Evolutionary conservation across 164 flowering plant genomes (phyloP).

Genomic region (Berberis thunbergii): DNA sequence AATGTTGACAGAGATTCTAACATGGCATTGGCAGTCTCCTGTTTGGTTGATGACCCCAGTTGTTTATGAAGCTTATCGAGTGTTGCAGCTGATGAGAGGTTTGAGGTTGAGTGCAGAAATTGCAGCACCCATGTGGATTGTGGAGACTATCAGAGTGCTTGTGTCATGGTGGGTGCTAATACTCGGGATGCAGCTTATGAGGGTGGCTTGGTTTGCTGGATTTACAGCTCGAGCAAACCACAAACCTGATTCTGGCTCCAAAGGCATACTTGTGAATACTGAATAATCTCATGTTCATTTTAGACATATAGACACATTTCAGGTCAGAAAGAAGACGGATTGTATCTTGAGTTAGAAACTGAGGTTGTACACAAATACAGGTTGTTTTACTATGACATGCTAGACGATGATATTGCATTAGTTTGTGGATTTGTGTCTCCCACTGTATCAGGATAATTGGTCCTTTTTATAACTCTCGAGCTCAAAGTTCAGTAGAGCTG

Average conservation of each 20-base stretch:
- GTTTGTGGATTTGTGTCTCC: no score
- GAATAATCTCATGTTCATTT: no score
- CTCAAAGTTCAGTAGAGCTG: no score
- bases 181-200: conserved; percentile 91
- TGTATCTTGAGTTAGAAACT: no score
- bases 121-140: conserved; percentile 66
- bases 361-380: no score
- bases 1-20: conserved; percentile 71
- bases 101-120: conserved; percentile 72
- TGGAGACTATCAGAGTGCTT: conserved; percentile 57
- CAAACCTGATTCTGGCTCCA: conserved; percentile 5
- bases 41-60: conserved; percentile 91
- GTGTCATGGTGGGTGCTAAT: conserved; percentile 93
- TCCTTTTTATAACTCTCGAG: no score
- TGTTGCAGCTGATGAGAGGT: conserved; percentile 83
- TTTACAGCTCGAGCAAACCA: conserved; percentile 33
- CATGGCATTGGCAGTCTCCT: conserved; percentile 92
- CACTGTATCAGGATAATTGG: no score
- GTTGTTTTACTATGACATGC: no score
- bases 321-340: no score
- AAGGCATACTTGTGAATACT: no score
- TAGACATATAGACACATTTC: no score
- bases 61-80: conserved; percentile 75
- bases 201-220: conserved; percentile 96
- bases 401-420: no score